Conservation (phyloP, 345 rosid species). For the Mercurialis annua region DNA sequence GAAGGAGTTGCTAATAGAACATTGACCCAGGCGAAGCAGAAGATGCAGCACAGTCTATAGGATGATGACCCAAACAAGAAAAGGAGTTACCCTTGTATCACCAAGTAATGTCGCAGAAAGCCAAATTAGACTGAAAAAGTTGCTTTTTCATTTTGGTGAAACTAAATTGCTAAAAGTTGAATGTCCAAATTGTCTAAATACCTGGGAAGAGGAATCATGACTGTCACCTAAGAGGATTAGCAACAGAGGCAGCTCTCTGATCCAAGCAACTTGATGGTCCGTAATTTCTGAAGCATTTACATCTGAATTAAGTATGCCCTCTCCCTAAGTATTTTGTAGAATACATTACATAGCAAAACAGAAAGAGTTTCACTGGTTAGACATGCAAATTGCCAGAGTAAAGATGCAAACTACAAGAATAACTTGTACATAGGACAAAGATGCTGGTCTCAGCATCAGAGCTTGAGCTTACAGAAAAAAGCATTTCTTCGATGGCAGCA, state of each 20-base stretch:
- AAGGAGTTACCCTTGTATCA: constrained; percentile 4
- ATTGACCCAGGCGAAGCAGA: constrained; percentile 63
- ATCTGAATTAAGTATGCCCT: constrained; percentile 33
- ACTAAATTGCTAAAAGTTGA: constrained; percentile 4
- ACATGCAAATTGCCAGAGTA: background rate
- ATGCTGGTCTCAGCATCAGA: background rate
- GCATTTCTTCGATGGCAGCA: constrained; percentile 53
- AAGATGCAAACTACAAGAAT: background rate
- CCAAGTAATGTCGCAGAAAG: background rate
- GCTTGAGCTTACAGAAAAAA: constrained; percentile 60
- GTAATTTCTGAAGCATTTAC: constrained; percentile 42
- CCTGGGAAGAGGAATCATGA: constrained; percentile 60
- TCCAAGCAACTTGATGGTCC: constrained; percentile 59
- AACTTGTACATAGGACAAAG: background rate
- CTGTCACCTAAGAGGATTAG: constrained; percentile 56
- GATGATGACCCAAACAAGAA: constrained; percentile 13
- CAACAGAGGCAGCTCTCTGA: constrained; percentile 64
- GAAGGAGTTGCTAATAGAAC: constrained; percentile 38
- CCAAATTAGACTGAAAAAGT: background rate
- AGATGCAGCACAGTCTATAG: constrained; percentile 65
- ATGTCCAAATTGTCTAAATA: constrained; percentile 20
- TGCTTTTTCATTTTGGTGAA: background rate
- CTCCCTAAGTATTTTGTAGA: constrained; percentile 38
- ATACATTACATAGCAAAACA: background rate
- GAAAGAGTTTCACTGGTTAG: background rate